Conservation (phyloP, 2,329 filamentous ascomycete genomes). For the Orbilia javanica region DNA sequence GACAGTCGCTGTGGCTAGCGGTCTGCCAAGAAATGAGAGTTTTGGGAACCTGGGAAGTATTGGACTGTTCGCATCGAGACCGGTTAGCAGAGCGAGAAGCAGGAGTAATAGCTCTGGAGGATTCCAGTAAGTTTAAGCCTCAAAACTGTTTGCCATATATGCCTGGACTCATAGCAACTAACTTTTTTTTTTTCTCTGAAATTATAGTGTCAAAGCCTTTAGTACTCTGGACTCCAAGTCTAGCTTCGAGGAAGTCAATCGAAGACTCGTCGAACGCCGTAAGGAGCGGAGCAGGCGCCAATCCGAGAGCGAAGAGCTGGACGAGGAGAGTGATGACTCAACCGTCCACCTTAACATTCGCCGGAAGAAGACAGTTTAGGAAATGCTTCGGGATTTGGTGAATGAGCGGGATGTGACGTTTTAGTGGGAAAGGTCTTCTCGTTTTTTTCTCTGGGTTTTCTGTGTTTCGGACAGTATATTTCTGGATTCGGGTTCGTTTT, state of each 20-base stretch:
- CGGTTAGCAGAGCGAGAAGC: conserved; percentile 77
- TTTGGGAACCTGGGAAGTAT: conserved; percentile 90
- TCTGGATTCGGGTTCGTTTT: conserved; percentile 2
- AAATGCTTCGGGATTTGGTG: conserved; percentile 51
- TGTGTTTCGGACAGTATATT: neutral
- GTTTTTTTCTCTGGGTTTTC: neutral
- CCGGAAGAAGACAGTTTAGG: conserved; percentile 59
- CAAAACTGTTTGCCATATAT: neutral
- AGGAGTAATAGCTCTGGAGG: conserved; percentile 74
- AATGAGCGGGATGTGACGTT: conserved; percentile 53
- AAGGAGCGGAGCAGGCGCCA: conserved; percentile 65
- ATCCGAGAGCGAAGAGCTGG: conserved; percentile 57
- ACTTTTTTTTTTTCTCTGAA: neutral
- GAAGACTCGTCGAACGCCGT: conserved; percentile 70
- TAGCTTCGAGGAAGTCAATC: conserved; percentile 62
- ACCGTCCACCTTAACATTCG: conserved; percentile 57
- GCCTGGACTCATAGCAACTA: neutral
- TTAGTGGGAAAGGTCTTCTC: conserved; percentile 12
- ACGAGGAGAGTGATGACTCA: conserved; percentile 64
- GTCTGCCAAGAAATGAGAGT: conserved; percentile 83
- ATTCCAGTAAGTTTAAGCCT: conserved; percentile 73
- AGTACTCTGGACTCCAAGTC: conserved; percentile 62
- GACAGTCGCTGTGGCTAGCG: conserved; percentile 35
- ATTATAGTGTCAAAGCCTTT: conserved; percentile 72
- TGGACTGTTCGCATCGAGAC: conserved; percentile 91